Evolutionary conservation across 2,329 filamentous ascomycete genomes (phyloP), one percentile per base, ranked within the genome.

Genomic region (Thielaviopsis euricoi): DNA sequence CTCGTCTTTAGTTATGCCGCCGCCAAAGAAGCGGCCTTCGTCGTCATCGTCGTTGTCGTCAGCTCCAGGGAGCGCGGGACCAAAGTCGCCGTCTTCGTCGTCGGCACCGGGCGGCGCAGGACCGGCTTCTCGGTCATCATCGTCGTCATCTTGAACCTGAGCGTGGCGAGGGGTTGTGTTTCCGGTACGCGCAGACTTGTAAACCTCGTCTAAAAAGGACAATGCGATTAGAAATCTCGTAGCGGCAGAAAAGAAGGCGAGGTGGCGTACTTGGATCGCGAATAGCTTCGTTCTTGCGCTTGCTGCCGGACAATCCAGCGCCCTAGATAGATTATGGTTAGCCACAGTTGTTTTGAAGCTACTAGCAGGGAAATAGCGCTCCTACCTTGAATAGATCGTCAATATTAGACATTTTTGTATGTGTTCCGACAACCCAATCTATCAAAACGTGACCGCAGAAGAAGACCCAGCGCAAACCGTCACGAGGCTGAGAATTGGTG

Each of bases 11-110:
- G 85, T 88, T 64, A 98, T 85, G 37, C 93, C 93, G 57, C 89
- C 87, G 50, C 91, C 93, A 65, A 96, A 98, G 74, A 98, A 98
- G 12, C 93, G 84, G 0, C 91, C 93, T 62, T 95, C 93, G 56
- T 95, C 89, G 19, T 62, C 67, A 3, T 66, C 67, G 12, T 67
- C 68, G 2, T 67, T 68, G 2, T 78, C 73, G 53, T 81, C 77
- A 9, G 73, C 73, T 12, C 79, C 78, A 1, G 76, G 73, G 23
- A 68, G 63, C 3, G 70, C 65, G 29, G 74, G 74, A 17, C 74
- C 74, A 60, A 72, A 72, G 63, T 73, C 68, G 55, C 78, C 77
- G 53, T 79, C 80, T 40, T 72, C 71, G 49, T 76, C 74, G 33
- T 75, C 75, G 59, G 78, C 75, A 15, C 40, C 25, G 78, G 71